Base-by-base conservation (phyloP, 176 grass and related monocot genomes). In the Hyparrhenia diplandra region DNA sequence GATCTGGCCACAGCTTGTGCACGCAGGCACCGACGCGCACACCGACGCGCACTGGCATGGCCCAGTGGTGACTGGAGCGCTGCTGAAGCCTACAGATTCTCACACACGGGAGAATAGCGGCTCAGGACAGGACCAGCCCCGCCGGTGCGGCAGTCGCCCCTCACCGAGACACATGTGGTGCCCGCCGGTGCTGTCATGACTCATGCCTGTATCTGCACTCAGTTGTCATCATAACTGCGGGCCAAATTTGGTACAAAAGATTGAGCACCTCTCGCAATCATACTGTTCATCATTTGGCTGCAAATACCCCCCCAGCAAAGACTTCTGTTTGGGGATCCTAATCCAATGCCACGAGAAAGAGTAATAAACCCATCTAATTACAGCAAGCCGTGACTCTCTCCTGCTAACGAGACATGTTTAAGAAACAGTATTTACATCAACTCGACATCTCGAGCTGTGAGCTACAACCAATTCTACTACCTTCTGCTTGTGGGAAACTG, bases 11-110 rank as follows among this genome's bases (percentile, higher is more conserved):
- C 51, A 66, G 9, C 55, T 6, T 17, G 29, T n/a, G 16, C 68
- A 47, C 23, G 18, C 63, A 58, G 71, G 64, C 83, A 82, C 78
- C 87, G 87, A 89, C 83, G 80, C 78, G 6, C 71, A 17, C 83
- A 82, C 78, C 87, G 87, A 89, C 83, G 80, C 78, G 6, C 71
- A 17, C n/a, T n/a, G 62, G 34, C 14, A 36, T 47, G 40, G 6
- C 24, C 14, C 43, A 25, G 1, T 18, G 36, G 13, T 41, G 18
- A 66, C 40, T 51, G 6, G 43, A 78, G 29, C 8, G 25, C 47
- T 10, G 54, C 28, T 35, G 1, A 36, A 66, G 57, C 20, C 66
- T 36, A 29, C 13, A 58, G 59, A 88, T 30, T 59, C 69, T 23
- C 80, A 40, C 36, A 4, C 36, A 9, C 5, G 11, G 12, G n/a